Evolutionary conservation across 2,329 filamentous ascomycete species (phyloP).

Genomic region (Phoma sp.): DNA sequence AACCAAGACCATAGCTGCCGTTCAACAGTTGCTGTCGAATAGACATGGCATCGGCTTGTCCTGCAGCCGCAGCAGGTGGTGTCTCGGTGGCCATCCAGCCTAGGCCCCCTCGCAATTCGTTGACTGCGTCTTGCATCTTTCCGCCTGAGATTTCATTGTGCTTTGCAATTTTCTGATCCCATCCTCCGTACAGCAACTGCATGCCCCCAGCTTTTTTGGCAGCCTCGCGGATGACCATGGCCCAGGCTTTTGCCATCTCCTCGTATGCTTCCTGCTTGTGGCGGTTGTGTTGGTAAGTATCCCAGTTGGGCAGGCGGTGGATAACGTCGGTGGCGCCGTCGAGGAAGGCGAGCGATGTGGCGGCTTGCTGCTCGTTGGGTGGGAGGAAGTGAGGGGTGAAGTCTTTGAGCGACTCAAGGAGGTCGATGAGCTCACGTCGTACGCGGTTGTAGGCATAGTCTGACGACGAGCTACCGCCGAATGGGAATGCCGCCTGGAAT

Average conservation of each 20-base stretch:
- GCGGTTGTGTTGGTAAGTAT: constrained; percentile 83
- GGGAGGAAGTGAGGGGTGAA: constrained; percentile 96
- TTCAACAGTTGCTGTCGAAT: constrained; percentile 58
- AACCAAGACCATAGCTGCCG: constrained; percentile 62
- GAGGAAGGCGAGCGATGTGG: constrained; percentile 82
- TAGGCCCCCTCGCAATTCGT: constrained; percentile 74
- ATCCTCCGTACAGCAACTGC: constrained; percentile 81
- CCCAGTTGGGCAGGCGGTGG: constrained; percentile 89
- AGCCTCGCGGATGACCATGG: constrained; percentile 86
- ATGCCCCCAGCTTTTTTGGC: constrained; percentile 91
- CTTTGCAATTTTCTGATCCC: constrained; percentile 85
- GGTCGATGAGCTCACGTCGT: constrained; percentile 76
- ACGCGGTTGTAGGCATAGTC: constrained; percentile 97
- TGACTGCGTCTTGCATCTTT: constrained; percentile 79
- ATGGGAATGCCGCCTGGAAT: constrained; percentile 81
- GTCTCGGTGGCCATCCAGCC: constrained; percentile 73
- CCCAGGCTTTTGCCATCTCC: constrained; percentile 93
- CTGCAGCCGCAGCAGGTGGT: constrained; percentile 25
- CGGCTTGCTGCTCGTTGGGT: constrained; percentile 84
- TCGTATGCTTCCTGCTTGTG: constrained; percentile 97
- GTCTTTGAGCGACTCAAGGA: constrained; percentile 89
- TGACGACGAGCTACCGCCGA: constrained; percentile 80
- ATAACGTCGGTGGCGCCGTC: constrained; percentile 90
- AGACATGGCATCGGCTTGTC: constrained; percentile 40
- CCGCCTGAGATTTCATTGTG: constrained; percentile 89